These are phyloP conservation scores for Wickerhamiella slavikovae DNA, from an alignment of 805 yeast genomes.

Conservation along the genomic window DNA sequence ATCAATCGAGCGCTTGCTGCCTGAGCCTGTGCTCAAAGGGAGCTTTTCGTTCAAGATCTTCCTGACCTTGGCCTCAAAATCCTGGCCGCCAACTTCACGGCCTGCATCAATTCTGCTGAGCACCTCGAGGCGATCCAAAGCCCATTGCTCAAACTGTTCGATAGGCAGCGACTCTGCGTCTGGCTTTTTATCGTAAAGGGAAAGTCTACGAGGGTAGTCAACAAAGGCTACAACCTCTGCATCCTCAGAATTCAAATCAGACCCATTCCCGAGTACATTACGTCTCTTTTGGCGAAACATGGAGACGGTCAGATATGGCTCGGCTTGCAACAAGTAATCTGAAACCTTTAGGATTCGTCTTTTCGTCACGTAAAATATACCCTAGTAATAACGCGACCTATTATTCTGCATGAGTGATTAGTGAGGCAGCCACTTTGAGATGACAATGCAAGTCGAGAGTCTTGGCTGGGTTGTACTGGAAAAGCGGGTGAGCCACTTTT, in stretches of 20 bases:
- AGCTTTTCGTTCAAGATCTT: conserved; percentile 44
- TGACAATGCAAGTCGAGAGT: too few relatives aligned
- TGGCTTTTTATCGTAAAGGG: conserved; percentile 64
- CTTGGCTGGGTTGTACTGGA: too few relatives aligned
- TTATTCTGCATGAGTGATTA: too few relatives aligned
- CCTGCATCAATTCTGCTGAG: conserved; percentile 63
- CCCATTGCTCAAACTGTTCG: conserved; percentile 91
- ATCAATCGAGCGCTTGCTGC: conserved; percentile 13
- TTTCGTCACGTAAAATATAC: too few relatives aligned
- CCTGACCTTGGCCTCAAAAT: conserved; percentile 40
- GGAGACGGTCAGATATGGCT: too few relatives aligned
- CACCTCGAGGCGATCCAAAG: conserved; percentile 71
- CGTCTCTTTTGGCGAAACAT: conserved; percentile 2
- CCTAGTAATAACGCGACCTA: too few relatives aligned
- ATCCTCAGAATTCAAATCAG: neutral
- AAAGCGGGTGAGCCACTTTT: too few relatives aligned
- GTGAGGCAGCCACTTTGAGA: too few relatives aligned
- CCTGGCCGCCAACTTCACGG: conserved; percentile 34
- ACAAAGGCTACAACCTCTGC: conserved; percentile 5
- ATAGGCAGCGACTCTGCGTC: conserved; percentile 67
- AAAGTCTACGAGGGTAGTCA: conserved; percentile 35
- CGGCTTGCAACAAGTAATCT: too few relatives aligned
- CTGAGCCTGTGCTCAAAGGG: conserved; percentile 30
- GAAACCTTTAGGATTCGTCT: too few relatives aligned
- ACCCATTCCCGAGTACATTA: neutral